phyloP scores from a whole-genome alignment of 345 rosid genomes.

The Euphorbia tirucalli region DNA sequence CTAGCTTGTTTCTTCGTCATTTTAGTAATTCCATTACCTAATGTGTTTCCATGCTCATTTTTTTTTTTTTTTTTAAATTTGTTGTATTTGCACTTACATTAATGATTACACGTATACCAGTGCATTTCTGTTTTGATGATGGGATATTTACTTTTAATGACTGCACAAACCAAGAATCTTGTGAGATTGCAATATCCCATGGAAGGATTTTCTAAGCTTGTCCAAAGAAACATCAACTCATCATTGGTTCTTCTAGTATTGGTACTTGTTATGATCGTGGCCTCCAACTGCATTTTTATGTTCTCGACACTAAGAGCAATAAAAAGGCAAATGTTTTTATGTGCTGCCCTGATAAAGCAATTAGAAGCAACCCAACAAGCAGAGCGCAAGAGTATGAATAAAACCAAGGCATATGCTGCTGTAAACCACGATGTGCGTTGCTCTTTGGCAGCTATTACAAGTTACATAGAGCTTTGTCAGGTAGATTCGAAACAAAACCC shows the following conservation, averaged over 20 bases:
- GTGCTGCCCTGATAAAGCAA: conserved; percentile 40
- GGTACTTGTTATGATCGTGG: conserved; percentile 15
- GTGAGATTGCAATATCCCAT: conserved; percentile 14
- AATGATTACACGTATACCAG: too few species aligned
- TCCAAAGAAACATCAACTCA: conserved; percentile 22
- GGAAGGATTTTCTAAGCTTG: conserved; percentile 9
- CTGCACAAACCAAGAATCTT: conserved; percentile 8
- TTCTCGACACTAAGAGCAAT: conserved; percentile 35
- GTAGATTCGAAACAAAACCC: conserved; percentile 21
- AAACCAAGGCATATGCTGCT: conserved; percentile 30
- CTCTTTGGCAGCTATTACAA: conserved; percentile 19
- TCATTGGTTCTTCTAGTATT: conserved; percentile 13
- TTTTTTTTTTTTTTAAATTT: too few species aligned
- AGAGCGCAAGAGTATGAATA: conserved; percentile 47
- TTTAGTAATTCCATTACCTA: too few species aligned
- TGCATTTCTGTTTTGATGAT: conserved; percentile 21
- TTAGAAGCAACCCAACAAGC: conserved; percentile 49
- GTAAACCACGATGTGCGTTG: conserved; percentile 36
- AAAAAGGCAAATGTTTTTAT: conserved; percentile 39
- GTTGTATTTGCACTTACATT: neutral
- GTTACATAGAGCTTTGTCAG: conserved; percentile 19
- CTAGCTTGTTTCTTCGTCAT: too few species aligned
- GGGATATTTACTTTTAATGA: conserved; percentile 18
- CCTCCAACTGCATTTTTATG: conserved; percentile 23
- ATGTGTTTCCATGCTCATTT: too few species aligned